phyloP scores from a whole-genome alignment of 179 eudicot genomes.

The Spinacia oleracea region DNA sequence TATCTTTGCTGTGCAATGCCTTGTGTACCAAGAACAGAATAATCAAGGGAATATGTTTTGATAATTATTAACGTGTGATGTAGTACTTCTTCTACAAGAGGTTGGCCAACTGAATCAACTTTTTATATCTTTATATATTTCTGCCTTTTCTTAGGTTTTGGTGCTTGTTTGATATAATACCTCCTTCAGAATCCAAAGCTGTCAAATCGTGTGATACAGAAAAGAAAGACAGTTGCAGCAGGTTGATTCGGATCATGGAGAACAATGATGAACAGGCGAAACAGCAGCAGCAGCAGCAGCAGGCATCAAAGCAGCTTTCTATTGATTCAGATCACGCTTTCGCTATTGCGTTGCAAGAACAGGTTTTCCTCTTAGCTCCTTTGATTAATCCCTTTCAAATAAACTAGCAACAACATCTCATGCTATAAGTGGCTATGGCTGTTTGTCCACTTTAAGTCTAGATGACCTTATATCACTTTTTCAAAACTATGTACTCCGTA shows the following conservation, averaged over 20 bases:
- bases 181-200: conserved; percentile 18
- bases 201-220: conserved; percentile 7
- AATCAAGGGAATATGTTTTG: conserved; percentile 16
- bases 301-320: conserved; percentile 24
- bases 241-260: conserved; percentile 21
- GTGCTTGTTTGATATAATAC: conserved; percentile 12
- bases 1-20: conserved; percentile 5
- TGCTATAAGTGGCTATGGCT: background rate
- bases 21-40: conserved; percentile 27
- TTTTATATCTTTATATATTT: background rate
- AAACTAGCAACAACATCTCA: too few species aligned
- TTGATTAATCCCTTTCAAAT: background rate
- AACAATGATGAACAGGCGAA: conserved; percentile 24
- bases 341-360: conserved; percentile 38
- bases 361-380: conserved; percentile 20
- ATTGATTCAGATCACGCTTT: conserved; percentile 33
- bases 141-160: conserved; percentile 7
- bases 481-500: background rate
- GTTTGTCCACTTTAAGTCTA: background rate
- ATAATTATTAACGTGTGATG: conserved; percentile 29
- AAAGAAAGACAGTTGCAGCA: background rate
- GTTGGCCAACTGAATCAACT: conserved; percentile 24
- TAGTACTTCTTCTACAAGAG: conserved; percentile 25
- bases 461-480: background rate
- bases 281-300: conserved; percentile 17